Percentiles rank a stretch among this genome's conserved stretches.
These are phyloP conservation scores for Sideroxylon spinosum DNA, from an alignment of 179 eudicot genomes.

Conservation along the genomic window DNA sequence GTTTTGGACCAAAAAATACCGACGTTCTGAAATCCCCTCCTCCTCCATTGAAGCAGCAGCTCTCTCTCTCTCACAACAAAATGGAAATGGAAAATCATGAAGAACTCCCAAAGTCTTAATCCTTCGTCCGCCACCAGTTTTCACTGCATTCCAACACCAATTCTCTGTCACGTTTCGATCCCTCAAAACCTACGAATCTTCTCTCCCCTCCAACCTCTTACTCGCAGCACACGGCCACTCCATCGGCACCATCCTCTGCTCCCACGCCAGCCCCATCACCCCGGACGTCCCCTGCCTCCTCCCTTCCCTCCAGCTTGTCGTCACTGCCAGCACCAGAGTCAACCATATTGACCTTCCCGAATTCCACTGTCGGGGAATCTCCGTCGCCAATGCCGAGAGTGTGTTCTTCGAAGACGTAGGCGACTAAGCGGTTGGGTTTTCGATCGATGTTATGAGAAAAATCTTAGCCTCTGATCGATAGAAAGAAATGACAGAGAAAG, in stretches of 20 bases:
- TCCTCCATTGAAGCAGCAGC: no score
- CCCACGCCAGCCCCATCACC: conserved; percentile 23
- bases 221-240: conserved; percentile 22
- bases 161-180: conserved; percentile 39
- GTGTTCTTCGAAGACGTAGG: conserved; percentile 46
- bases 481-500: no score
- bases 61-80: no score
- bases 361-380: conserved; percentile 52
- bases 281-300: conserved; percentile 38
- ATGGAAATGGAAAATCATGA: not conserved
- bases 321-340: conserved; percentile 54
- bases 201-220: conserved; percentile 37
- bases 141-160: conserved; percentile 15
- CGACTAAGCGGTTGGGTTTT: conserved; percentile 48
- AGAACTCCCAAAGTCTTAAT: conserved; percentile 34
- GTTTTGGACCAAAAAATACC: no score
- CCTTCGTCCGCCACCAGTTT: conserved; percentile 30
- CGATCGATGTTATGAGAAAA: conserved; percentile 48
- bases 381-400: conserved; percentile 39
- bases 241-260: conserved; percentile 18
- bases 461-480: conserved; percentile 47
- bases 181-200: conserved; percentile 50
- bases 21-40: no score
- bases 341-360: conserved; percentile 57
- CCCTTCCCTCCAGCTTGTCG: conserved; percentile 46